A percentile compares a stretch with the other conserved stretches of the same genome.
These are phyloP conservation scores for Rubroshorea leprosula DNA, from an alignment of 345 rosid species.

Conservation along the genomic window DNA sequence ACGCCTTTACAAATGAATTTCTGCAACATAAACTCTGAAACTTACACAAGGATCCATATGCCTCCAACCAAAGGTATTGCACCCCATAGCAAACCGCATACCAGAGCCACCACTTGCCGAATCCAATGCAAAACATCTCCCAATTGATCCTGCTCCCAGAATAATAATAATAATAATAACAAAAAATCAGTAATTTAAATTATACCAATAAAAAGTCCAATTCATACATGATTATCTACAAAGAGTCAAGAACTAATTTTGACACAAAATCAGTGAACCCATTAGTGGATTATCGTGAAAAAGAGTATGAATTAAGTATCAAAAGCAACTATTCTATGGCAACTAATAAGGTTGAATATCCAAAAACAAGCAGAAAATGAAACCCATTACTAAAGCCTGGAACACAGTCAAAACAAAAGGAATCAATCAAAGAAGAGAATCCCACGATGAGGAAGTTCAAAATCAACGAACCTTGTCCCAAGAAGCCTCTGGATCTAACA, in stretches of 20 bases:
- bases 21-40: constrained; percentile 4
- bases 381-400: background rate
- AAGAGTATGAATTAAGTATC: too few species aligned
- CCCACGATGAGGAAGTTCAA: background rate
- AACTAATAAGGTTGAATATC: too few species aligned
- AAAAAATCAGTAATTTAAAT: constrained; percentile 1
- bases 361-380: too few species aligned
- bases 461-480: constrained; percentile 68
- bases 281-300: too few species aligned
- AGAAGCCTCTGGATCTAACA: constrained; percentile 83
- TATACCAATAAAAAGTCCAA: background rate
- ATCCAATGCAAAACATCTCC: constrained; percentile 99
- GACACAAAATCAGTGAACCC: too few species aligned
- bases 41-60: constrained; percentile 82
- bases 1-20: background rate
- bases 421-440: background rate
- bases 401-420: background rate
- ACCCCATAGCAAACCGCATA: constrained; percentile 86
- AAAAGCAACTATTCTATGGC: too few species aligned
- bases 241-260: too few species aligned
- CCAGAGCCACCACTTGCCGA: constrained; percentile 69
- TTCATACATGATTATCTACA: constrained; percentile 2
- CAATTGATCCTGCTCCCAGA: constrained; percentile 85
- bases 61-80: constrained; percentile 85
- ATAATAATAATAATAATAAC: constrained; percentile 11